phyloP scores from a whole-genome alignment of 768 basidiomycete genomes.

The Termitomyces sp. region DNA sequence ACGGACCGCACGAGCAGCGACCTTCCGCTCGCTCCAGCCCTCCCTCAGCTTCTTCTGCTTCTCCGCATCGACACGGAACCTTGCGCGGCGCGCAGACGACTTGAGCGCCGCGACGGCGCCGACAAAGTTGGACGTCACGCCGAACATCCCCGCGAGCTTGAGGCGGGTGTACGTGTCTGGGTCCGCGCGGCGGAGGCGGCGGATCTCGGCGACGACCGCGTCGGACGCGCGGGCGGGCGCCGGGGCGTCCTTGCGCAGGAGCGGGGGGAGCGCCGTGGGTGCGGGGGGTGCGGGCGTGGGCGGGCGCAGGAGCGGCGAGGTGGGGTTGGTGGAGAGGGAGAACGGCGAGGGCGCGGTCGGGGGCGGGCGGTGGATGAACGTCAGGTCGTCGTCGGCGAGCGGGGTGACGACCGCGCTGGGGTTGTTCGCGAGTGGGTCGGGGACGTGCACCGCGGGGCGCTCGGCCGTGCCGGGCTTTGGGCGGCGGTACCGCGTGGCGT shows the following conservation, averaged over 20 bases:
- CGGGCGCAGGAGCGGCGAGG: slow-evolving; percentile 70
- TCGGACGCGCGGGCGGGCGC: slow-evolving; percentile 39
- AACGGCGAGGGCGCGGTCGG: slow-evolving; percentile 68
- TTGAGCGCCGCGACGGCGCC: slow-evolving; percentile 57
- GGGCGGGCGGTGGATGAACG: slow-evolving; percentile 83
- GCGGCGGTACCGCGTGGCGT: slow-evolving; percentile 42
- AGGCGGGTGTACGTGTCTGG: slow-evolving; percentile 55
- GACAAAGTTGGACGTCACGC: slow-evolving; percentile 65
- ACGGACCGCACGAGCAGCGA: slow-evolving; percentile 54
- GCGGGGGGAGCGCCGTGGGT: slow-evolving; percentile 47
- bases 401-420: slow-evolving; percentile 44
- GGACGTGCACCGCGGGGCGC: slow-evolving; percentile 48
- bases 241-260: slow-evolving; percentile 28
- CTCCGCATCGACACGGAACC: slow-evolving; percentile 24
- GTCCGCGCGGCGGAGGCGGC: slow-evolving; percentile 48
- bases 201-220: slow-evolving; percentile 50
- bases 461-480: slow-evolving; percentile 47
- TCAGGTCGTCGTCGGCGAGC: slow-evolving; percentile 50
- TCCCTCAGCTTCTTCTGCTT: slow-evolving; percentile 45
- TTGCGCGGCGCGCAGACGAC: slow-evolving; percentile 38
- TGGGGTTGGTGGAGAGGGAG: slow-evolving; percentile 63
- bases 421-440: slow-evolving; percentile 52
- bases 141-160: slow-evolving; percentile 72
- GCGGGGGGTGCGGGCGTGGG: too few species aligned
- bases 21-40: slow-evolving; percentile 69